Percentiles rank a stretch among this genome's conserved stretches.
phyloP scores from a whole-genome alignment of 1,139 yeast species.

The Saccharomyces hybrid region DNA sequence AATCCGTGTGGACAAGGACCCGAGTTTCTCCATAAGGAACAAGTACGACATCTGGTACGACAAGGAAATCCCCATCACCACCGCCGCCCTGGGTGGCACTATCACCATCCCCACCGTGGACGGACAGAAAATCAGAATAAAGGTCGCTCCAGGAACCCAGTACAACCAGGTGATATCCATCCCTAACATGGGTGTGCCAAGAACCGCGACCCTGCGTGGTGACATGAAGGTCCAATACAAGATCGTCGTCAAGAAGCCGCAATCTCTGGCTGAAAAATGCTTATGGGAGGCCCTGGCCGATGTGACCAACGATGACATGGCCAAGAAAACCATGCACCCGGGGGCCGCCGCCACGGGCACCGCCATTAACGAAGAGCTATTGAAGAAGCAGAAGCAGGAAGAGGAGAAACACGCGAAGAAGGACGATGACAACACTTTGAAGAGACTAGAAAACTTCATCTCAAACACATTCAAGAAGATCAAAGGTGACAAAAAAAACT shows the following conservation, averaged over 20 bases:
- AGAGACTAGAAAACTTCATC: slow-evolving; percentile 55
- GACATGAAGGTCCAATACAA: slow-evolving; percentile 70
- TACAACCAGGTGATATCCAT: slow-evolving; percentile 66
- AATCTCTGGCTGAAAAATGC: slow-evolving; percentile 84
- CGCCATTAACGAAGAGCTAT: slow-evolving; percentile 12
- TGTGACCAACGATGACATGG: slow-evolving; percentile 70
- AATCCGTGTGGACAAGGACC: slow-evolving; percentile 68
- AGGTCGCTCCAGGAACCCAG: slow-evolving; percentile 83
- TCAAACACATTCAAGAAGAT: slow-evolving; percentile 56
- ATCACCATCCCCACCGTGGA: slow-evolving; percentile 82
- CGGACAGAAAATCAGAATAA: slow-evolving; percentile 64
- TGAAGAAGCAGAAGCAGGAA: slow-evolving; percentile 8
- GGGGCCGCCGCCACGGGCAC: slow-evolving; percentile 3
- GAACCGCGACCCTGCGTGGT: slow-evolving; percentile 43
- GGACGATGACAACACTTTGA: slow-evolving; percentile 50
- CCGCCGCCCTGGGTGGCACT: slow-evolving; percentile 93
- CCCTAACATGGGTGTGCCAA: slow-evolving; percentile 84
- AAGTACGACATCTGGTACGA: slow-evolving; percentile 49
- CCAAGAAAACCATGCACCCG: slow-evolving; percentile 45
- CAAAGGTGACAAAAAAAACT: slow-evolving; percentile 27
- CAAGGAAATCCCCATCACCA: slow-evolving; percentile 78
- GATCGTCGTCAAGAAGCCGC: slow-evolving; percentile 66
- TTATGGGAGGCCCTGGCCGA: slow-evolving; percentile 92
- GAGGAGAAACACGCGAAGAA: slow-evolving; percentile 9
- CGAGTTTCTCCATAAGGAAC: slow-evolving; percentile 51